phyloP scores from a whole-genome alignment of 2,329 filamentous ascomycete genomes.

The Dothidotthia symphoricarpi region DNA sequence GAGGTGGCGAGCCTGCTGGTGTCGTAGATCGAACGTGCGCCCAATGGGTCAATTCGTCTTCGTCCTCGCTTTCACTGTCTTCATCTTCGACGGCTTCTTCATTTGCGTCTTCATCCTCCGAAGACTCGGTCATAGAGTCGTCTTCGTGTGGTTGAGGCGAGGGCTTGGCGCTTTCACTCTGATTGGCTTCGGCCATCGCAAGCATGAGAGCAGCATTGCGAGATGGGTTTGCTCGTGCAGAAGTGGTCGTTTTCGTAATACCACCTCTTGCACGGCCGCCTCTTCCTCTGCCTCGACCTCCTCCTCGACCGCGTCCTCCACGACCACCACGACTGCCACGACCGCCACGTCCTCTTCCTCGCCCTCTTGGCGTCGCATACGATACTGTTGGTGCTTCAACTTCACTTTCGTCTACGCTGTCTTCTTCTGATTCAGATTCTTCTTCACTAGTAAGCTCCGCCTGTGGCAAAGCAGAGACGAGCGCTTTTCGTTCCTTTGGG shows the following conservation, averaged over 20 bases:
- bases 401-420: slow-evolving; percentile 26
- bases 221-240: slow-evolving; percentile 29
- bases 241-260: slow-evolving; percentile 23
- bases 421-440: slow-evolving; percentile 21
- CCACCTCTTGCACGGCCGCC: slow-evolving; percentile 30
- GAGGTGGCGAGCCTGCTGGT: slow-evolving; percentile 20
- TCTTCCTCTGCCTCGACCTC: slow-evolving; percentile 30
- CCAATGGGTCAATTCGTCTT: slow-evolving; percentile 13
- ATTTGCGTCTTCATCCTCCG: slow-evolving; percentile 14
- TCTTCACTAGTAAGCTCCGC: slow-evolving; percentile 17
- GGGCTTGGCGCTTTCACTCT: slow-evolving; percentile 31
- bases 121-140: slow-evolving; percentile 11
- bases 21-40: slow-evolving; percentile 12
- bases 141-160: slow-evolving; percentile 22
- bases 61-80: slow-evolving; percentile 19
- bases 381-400: slow-evolving; percentile 18
- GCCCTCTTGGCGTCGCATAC: slow-evolving; percentile 21
- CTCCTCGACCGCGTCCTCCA: slow-evolving; percentile 27
- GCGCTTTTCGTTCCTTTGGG: slow-evolving; percentile 22
- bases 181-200: slow-evolving; percentile 37
- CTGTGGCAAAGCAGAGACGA: slow-evolving; percentile 14
- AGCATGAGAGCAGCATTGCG: slow-evolving; percentile 35
- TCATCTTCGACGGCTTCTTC: slow-evolving; percentile 8
- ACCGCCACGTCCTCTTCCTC: slow-evolving; percentile 27
- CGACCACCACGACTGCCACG: slow-evolving; percentile 32